Evolutionary conservation across 192 early-diverging fungal genomes (phyloP), one percentile per base, ranked within the genome.

Genomic region (Coemansia sp.): DNA sequence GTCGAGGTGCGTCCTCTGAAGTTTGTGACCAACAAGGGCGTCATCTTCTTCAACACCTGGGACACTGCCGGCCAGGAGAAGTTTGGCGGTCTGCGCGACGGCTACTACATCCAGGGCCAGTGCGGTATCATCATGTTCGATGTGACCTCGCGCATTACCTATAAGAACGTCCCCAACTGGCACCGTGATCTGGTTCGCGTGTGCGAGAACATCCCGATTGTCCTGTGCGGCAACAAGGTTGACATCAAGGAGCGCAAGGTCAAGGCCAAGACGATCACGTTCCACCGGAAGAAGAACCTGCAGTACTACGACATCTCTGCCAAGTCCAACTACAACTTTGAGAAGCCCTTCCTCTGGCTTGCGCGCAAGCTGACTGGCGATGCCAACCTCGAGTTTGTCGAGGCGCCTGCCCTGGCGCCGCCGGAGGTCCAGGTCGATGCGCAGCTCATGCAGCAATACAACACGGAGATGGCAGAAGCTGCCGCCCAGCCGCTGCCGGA

Each of bases 81-180:
- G 89, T 98, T 99, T 66, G 97, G 97, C 74, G 97, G 97, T 80
- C 93, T 99, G 42, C 93, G 97, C 75, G 97, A 98, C 79, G 97
- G 95, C 64, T 97, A 97, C 81, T 99, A 97, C 80, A 99, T 99
- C 70, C 89, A 94, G 73, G 97, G 97, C 61, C 91, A 99, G 78
- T 98, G 97, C 72, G 97, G 91, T 45, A 96, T 99, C 79, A 99
- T 99, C 83, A 99, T 99, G 97, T 99, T 99, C 62, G 97, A 99
- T 62, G 92, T 99, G 47, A 97, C 97, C 53, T 94, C 97, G 49
- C 86, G 97, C 58, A 99, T 99, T 63, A 99, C 97, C 61, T 99
- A 99, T 84, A 99, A 98, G 87, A 99, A 94, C 84, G 97, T 99
- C 15, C 97, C 97, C 73, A 99, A 97, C 88, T 99, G 97, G 97